Evolutionary conservation across 2,329 filamentous ascomycete species (phyloP).

Genomic region (Pezicula neosporulosa): DNA sequence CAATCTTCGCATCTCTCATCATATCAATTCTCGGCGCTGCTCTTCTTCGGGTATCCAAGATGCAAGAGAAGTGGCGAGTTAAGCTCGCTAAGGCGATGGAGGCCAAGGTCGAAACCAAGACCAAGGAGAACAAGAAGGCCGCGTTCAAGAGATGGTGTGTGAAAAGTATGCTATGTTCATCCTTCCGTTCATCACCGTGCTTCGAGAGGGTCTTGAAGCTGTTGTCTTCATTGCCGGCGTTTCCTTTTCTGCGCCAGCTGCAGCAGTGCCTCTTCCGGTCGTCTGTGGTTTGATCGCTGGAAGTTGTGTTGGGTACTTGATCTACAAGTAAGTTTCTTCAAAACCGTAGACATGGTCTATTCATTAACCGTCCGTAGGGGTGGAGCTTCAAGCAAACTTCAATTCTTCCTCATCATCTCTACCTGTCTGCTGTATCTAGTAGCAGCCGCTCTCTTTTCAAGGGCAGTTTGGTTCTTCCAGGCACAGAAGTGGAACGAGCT

Average conservation of each 20-base stretch:
- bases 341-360: background rate
- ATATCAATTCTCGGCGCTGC: constrained; percentile 80
- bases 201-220: constrained; percentile 82
- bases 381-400: constrained; percentile 62
- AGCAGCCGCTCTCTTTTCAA: constrained; percentile 77
- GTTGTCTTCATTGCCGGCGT: constrained; percentile 86
- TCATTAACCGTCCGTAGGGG: constrained; percentile 34
- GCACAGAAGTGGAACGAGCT: constrained; percentile 56
- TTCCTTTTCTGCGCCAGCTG: constrained; percentile 70
- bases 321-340: constrained; percentile 68
- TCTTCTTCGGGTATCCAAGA: constrained; percentile 75
- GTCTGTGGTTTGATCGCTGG: constrained; percentile 70
- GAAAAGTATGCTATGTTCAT: constrained; percentile 86
- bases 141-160: constrained; percentile 57
- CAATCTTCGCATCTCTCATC: constrained; percentile 70
- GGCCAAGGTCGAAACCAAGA: constrained; percentile 36
- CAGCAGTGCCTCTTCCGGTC: constrained; percentile 74
- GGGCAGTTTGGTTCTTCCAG: constrained; percentile 72
- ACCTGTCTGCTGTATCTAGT: constrained; percentile 84
- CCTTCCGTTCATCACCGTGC: constrained; percentile 82
- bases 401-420: constrained; percentile 76
- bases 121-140: constrained; percentile 32
- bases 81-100: constrained; percentile 74
- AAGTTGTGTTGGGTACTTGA: constrained; percentile 61
- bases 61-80: constrained; percentile 83